Evolutionary conservation across 2,329 filamentous ascomycete species (phyloP), one percentile per base, ranked within the genome.

Genomic region (Aspergillus alliaceus): DNA sequence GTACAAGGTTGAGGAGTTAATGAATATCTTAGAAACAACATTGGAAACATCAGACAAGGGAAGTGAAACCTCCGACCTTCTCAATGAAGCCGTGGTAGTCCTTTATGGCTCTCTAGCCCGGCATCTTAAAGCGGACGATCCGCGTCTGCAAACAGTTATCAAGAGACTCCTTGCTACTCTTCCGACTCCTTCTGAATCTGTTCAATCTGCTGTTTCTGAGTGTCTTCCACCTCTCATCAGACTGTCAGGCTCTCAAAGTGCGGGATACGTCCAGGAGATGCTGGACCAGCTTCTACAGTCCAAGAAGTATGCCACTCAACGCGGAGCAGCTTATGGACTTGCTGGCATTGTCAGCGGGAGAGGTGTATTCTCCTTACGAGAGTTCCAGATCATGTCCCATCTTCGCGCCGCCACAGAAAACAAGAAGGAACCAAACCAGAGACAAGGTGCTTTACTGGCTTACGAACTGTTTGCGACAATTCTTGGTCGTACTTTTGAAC

Each of bases 11-110:
- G 93, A 98, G 69, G 86, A 89, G 63, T 79, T 99, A 54, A 99
- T 99, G 93, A 86, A 89, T 67, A 87, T 93, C 14, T 96, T 98
- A 69, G 95, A 99, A 74, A 84, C 83, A 24, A 92, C 91, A 0
- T 81, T 99, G n/a, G 92, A 93, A 69, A 87, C 86, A 2, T 90
- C 92, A 2, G 91, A 95, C 72, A 90, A 89, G 70, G 89, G 87
- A 56, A 92, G 88, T 0, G 86, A 93, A 64, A 86, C 88, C 53
- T 88, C 90, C 18, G 96, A 99, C 74, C 86, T 91, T 58, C 90
- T 98, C 61, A 97, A 97, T 66, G 95, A 99, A 76, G 95, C 96
- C 18, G 93, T 99, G 52, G 93, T 99, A 65, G 95, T 99, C 66
- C 89, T 99, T 72, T 99, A 99, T 67, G 95, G 95, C 71, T 93